These are phyloP conservation scores for Zymoseptoria tritici DNA, from an alignment of 2,329 filamentous ascomycete species.

Conservation along the genomic window DNA sequence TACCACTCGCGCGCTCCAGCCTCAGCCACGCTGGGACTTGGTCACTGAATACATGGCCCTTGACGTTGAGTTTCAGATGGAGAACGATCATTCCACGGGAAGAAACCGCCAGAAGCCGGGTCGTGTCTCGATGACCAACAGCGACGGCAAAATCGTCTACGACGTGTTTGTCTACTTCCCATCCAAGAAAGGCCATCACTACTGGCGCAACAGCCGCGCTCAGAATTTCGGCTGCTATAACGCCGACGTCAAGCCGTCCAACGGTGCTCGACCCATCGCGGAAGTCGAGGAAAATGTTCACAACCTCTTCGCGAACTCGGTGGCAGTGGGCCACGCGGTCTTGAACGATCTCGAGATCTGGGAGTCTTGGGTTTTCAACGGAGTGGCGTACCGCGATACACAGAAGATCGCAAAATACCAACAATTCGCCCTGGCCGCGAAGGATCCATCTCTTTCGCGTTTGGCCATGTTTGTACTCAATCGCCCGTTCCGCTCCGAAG, in stretches of 20 bases:
- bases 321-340: neutral
- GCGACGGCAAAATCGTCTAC: neutral
- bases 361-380: neutral
- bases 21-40: neutral
- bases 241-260: neutral
- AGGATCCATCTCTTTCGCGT: no score
- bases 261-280: neutral
- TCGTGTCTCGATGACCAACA: conserved; percentile 2
- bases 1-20: neutral
- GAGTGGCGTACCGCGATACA: neutral
- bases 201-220: neutral
- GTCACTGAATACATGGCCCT: conserved; percentile 1
- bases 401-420: neutral
- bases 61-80: conserved; percentile 1
- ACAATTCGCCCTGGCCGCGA: no score
- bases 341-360: conserved; percentile 1
- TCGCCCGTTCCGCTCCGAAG: neutral
- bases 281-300: neutral
- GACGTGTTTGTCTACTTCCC: conserved; percentile 1
- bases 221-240: neutral
- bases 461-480: neutral
- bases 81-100: neutral
- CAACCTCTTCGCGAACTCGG: neutral
- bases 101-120: neutral
- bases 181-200: neutral